These are phyloP conservation scores for Trypanosoma grayi DNA, from an alignment of 208 protist species.

Conservation along the genomic window DNA sequence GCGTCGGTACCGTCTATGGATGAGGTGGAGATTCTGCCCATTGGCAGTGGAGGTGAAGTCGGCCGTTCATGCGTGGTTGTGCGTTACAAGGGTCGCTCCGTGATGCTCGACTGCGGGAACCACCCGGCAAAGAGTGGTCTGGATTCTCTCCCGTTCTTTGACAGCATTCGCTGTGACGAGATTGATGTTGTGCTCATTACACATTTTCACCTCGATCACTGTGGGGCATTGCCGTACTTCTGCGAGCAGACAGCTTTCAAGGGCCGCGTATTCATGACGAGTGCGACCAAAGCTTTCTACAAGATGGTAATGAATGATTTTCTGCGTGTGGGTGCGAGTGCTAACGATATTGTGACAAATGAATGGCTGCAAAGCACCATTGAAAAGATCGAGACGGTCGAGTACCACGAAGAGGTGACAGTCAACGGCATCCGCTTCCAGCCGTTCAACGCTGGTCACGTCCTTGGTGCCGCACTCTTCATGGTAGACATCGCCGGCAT, in stretches of 20 bases:
- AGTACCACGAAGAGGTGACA: constrained; percentile 97
- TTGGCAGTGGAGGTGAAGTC: constrained; percentile 97
- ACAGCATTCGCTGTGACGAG: constrained; percentile 91
- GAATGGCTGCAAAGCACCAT: constrained; percentile 94
- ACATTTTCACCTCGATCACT: constrained; percentile 98
- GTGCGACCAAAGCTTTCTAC: constrained; percentile 97
- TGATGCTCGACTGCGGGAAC: constrained; percentile 99
- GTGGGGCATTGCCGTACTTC: constrained; percentile 96
- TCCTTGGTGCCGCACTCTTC: constrained; percentile 98
- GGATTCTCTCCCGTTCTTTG: constrained; percentile 97
- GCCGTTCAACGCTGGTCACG: constrained; percentile 97
- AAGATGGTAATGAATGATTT: constrained; percentile 97
- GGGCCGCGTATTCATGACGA: constrained; percentile 97
- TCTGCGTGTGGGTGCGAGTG: constrained; percentile 87
- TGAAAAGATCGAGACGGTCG: constrained; percentile 95
- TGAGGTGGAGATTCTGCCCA: constrained; percentile 93
- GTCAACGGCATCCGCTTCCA: constrained; percentile 97
- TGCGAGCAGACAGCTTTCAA: constrained; percentile 95
- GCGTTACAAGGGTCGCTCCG: constrained; percentile 94
- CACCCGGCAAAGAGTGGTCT: constrained; percentile 96
- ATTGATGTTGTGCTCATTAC: constrained; percentile 96
- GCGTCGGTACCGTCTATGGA: constrained; percentile 24
- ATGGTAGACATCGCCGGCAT: constrained; percentile 98
- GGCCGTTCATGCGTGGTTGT: constrained; percentile 97
- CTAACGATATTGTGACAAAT: constrained; percentile 91